Conservation (phyloP, 441 rosid species). For the Raphanus hybrid region DNA sequence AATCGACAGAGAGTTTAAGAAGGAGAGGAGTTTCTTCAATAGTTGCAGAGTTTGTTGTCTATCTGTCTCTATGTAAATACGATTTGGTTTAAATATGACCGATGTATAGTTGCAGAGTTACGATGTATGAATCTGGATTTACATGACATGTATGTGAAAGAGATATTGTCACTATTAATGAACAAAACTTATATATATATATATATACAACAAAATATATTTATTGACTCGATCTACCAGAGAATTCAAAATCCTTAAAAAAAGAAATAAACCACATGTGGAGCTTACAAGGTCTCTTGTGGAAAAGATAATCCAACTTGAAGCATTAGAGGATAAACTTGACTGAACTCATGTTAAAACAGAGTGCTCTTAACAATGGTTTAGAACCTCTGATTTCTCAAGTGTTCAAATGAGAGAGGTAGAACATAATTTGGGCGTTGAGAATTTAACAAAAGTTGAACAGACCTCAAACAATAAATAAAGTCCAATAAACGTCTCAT, state of each 20-base stretch:
- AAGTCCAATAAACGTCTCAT: too few relatives aligned
- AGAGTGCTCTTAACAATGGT: too few relatives aligned
- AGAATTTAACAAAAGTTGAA: too few relatives aligned
- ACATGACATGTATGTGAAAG: neutral
- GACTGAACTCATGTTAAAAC: neutral
- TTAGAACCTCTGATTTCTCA: too few relatives aligned
- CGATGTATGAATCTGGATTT: neutral
- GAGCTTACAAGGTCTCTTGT: too few relatives aligned
- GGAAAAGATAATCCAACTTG: too few relatives aligned
- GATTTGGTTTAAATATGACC: constrained; percentile 6
- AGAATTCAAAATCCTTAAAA: neutral
- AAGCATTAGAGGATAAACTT: neutral
- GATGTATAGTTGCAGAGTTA: neutral
- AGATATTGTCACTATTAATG: neutral
- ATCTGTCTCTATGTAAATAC: constrained; percentile 25
- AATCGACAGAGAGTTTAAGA: neutral
- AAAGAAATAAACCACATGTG: neutral
- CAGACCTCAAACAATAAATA: too few relatives aligned
- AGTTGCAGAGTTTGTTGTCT: constrained; percentile 31
- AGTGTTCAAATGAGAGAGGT: too few relatives aligned
- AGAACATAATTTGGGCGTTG: too few relatives aligned
- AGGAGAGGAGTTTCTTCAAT: constrained; percentile 1
- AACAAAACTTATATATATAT: neutral
- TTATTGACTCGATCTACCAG: neutral
- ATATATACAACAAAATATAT: neutral